Conservation (phyloP, 2,329 filamentous ascomycete genomes). For the Nemania serpens region DNA sequence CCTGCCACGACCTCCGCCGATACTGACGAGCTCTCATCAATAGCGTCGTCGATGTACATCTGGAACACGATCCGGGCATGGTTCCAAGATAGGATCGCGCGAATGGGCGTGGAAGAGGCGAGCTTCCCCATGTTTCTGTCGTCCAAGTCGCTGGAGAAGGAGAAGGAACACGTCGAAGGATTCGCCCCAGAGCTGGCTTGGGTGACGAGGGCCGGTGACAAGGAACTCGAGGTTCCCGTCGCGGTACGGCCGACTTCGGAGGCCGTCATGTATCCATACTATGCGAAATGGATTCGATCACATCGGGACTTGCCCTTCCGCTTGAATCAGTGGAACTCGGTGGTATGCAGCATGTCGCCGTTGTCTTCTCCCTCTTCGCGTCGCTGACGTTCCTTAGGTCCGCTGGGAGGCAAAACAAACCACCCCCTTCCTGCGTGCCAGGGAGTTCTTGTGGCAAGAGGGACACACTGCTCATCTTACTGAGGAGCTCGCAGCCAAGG, state of each 20-base stretch:
- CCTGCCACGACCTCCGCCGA: neutral
- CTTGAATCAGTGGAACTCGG: slow-evolving; percentile 48
- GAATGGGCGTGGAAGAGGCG: slow-evolving; percentile 89
- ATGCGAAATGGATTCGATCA: slow-evolving; percentile 71
- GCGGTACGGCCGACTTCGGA: slow-evolving; percentile 72
- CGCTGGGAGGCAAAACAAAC: slow-evolving; percentile 97
- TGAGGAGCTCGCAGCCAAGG: slow-evolving; percentile 76
- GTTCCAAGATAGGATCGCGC: slow-evolving; percentile 79
- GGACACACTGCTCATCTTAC: slow-evolving; percentile 90
- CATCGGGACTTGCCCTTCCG: slow-evolving; percentile 93
- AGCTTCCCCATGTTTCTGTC: slow-evolving; percentile 98
- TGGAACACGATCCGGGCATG: slow-evolving; percentile 69
- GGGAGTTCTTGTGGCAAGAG: slow-evolving; percentile 99
- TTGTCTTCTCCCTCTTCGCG: neutral
- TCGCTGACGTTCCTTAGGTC: slow-evolving; percentile 47
- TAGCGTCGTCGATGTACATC: slow-evolving; percentile 65
- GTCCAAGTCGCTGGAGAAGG: slow-evolving; percentile 77
- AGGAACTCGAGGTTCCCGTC: slow-evolving; percentile 81
- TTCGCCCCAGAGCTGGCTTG: slow-evolving; percentile 92
- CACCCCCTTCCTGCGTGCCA: slow-evolving; percentile 83
- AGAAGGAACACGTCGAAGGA: slow-evolving; percentile 51
- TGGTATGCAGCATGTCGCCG: neutral
- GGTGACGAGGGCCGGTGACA: slow-evolving; percentile 89
- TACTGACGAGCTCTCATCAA: slow-evolving; percentile 15
- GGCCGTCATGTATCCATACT: slow-evolving; percentile 48